These are phyloP conservation scores for Herpetomonas tarakana DNA, from an alignment of 208 protist species.

Conservation along the genomic window DNA sequence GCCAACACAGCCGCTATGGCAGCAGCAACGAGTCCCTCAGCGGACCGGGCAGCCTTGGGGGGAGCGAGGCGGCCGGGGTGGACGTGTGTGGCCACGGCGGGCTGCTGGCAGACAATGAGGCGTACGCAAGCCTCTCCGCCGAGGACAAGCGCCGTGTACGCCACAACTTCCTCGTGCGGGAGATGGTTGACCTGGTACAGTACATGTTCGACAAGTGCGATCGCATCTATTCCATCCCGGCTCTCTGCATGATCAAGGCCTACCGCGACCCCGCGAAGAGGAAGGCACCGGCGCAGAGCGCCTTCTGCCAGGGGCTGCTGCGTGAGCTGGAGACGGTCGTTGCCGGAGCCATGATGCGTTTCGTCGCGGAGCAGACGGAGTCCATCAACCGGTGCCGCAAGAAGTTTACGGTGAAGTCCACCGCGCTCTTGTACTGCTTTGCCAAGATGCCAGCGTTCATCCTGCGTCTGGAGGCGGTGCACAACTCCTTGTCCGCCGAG, in stretches of 20 bases:
- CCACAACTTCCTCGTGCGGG: slow-evolving; percentile 40
- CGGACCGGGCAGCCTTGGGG: not conserved
- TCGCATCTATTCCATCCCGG: slow-evolving; percentile 72
- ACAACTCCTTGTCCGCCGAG: slow-evolving; percentile 51
- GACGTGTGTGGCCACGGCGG: no score
- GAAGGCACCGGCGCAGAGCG: slow-evolving; percentile 46
- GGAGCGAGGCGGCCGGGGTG: not conserved
- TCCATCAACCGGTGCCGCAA: slow-evolving; percentile 72
- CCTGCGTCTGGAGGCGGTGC: slow-evolving; percentile 64
- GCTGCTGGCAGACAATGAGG: not conserved
- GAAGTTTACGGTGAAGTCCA: slow-evolving; percentile 60
- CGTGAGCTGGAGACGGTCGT: slow-evolving; percentile 57
- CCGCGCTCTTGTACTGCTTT: slow-evolving; percentile 81
- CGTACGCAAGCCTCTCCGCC: slow-evolving; percentile 4
- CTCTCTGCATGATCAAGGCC: slow-evolving; percentile 72
- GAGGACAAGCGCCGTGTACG: slow-evolving; percentile 1
- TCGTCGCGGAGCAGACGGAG: slow-evolving; percentile 82
- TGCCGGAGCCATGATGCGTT: slow-evolving; percentile 50
- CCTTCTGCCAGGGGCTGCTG: slow-evolving; percentile 66
- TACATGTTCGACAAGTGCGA: slow-evolving; percentile 79
- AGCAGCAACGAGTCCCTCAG: not conserved
- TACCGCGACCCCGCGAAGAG: slow-evolving; percentile 28
- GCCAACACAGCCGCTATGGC: not conserved
- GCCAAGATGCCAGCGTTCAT: slow-evolving; percentile 73
- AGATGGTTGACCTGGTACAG: slow-evolving; percentile 42